phyloP scores from a whole-genome alignment of 768 basidiomycete genomes.

The Suillus brevipes region DNA sequence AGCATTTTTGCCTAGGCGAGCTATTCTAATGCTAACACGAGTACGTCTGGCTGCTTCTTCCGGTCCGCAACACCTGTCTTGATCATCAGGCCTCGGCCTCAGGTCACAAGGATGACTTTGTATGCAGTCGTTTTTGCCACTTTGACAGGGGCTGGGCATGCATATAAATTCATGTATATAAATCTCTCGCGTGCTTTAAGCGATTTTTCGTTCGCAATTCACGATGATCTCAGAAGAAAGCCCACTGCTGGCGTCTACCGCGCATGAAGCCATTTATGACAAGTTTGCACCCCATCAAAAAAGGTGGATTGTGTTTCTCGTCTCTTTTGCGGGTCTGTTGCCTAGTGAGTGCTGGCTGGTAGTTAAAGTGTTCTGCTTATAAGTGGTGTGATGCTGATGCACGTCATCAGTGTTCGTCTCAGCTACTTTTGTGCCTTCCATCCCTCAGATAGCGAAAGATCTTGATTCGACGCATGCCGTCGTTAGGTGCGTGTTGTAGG shows the following conservation, averaged over 20 bases:
- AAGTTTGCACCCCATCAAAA: conserved; percentile 57
- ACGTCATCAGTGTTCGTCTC: conserved; percentile 58
- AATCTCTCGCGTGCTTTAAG: background rate
- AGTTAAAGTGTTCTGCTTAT: background rate
- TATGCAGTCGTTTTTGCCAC: background rate
- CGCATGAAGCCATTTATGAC: conserved; percentile 46
- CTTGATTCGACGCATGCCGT: conserved; percentile 54
- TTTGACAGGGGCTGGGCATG: background rate
- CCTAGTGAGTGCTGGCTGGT: conserved; percentile 46
- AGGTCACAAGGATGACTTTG: background rate
- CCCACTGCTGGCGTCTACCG: conserved; percentile 19
- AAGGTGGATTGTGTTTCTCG: conserved; percentile 51
- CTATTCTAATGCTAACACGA: background rate
- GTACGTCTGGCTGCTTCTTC: background rate
- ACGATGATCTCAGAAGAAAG: conserved; percentile 31
- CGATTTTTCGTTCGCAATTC: background rate
- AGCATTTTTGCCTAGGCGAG: background rate
- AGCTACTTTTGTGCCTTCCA: conserved; percentile 71
- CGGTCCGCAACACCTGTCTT: background rate
- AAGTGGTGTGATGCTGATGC: background rate
- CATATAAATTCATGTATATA: background rate
- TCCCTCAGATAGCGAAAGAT: conserved; percentile 71
- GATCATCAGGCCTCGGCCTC: background rate
- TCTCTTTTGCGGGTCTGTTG: conserved; percentile 62
- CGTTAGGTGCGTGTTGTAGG: conserved; percentile 45